phyloP scores from a whole-genome alignment of 345 rosid genomes.

The Turritis glabra region DNA sequence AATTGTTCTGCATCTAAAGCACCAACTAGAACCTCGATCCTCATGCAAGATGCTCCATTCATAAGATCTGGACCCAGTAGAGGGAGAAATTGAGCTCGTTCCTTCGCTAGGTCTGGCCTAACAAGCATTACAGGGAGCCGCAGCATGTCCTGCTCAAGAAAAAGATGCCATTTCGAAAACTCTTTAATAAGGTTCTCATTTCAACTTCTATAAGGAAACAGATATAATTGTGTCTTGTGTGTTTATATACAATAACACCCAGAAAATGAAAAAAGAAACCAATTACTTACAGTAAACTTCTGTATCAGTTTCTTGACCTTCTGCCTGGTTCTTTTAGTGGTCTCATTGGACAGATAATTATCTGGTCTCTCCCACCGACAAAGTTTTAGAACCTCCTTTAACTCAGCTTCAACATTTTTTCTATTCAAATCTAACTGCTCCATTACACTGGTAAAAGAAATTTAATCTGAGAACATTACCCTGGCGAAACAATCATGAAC shows the following conservation, averaged over 20 bases:
- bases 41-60: slow-evolving; percentile 43
- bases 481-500: slow-evolving; percentile 8
- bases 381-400: slow-evolving; percentile 66
- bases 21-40: slow-evolving; percentile 37
- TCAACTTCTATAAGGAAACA: not conserved
- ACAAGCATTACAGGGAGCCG: slow-evolving; percentile 69
- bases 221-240: no score
- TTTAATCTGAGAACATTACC: slow-evolving; percentile 28
- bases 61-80: slow-evolving; percentile 42
- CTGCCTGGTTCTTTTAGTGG: slow-evolving; percentile 63
- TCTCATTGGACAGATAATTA: slow-evolving; percentile 53
- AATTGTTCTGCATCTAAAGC: slow-evolving; percentile 47
- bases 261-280: no score
- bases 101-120: slow-evolving; percentile 51
- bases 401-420: slow-evolving; percentile 57
- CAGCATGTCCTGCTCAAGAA: slow-evolving; percentile 59
- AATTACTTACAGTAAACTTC: slow-evolving; percentile 80
- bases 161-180: slow-evolving; percentile 17
- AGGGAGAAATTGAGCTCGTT: slow-evolving; percentile 44
- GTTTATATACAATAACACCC: no score
- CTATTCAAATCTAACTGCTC: slow-evolving; percentile 59
- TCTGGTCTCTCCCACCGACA: slow-evolving; percentile 81
- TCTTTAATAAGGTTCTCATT: slow-evolving; percentile 2
- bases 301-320: slow-evolving; percentile 74
- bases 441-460: slow-evolving; percentile 54